A percentile compares a stretch with the other conserved stretches of the same genome.
Evolutionary conservation across 2,329 filamentous ascomycete species (phyloP).

Genomic region (Aaosphaeria pasadenensis): DNA sequence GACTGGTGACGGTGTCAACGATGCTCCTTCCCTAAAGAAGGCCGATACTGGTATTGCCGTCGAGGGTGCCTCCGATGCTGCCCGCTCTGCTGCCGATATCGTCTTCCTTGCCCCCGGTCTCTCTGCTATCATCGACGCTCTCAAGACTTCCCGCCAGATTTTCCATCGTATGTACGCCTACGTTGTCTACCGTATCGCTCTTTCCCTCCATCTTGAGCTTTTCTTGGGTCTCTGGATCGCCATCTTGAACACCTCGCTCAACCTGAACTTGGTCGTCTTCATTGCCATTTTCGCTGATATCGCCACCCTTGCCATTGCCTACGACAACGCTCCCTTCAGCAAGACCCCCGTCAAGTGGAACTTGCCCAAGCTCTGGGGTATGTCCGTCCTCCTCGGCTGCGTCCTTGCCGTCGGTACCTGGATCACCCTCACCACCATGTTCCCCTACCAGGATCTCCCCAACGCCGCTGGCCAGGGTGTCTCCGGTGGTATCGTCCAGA

Average conservation of each 20-base stretch:
- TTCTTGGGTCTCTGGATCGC: slow-evolving; percentile 91
- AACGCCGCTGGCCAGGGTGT: slow-evolving; percentile 49
- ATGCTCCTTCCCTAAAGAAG: slow-evolving; percentile 89
- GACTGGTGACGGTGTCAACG: slow-evolving; percentile 95
- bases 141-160: slow-evolving; percentile 91
- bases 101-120: slow-evolving; percentile 90
- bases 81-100: slow-evolving; percentile 87
- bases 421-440: slow-evolving; percentile 87
- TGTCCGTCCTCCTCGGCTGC: slow-evolving; percentile 79
- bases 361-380: slow-evolving; percentile 88
- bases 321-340: slow-evolving; percentile 87
- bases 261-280: slow-evolving; percentile 86
- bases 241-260: slow-evolving; percentile 78
- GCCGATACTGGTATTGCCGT: slow-evolving; percentile 96
- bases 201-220: slow-evolving; percentile 87
- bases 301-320: slow-evolving; percentile 86
- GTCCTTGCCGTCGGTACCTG: slow-evolving; percentile 81
- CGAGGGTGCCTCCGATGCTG: slow-evolving; percentile 86
- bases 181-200: slow-evolving; percentile 90
- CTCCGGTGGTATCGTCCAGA: slow-evolving; percentile 83
- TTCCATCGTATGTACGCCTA: slow-evolving; percentile 98
- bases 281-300: slow-evolving; percentile 94
- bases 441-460: slow-evolving; percentile 41
- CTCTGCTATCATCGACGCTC: slow-evolving; percentile 86
- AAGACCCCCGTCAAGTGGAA: slow-evolving; percentile 92